Percentiles rank a stretch among this genome's conserved stretches.
These are phyloP conservation scores for Curvularia eragrostidis DNA, from an alignment of 2,329 filamentous ascomycete species.

Conservation along the genomic window DNA sequence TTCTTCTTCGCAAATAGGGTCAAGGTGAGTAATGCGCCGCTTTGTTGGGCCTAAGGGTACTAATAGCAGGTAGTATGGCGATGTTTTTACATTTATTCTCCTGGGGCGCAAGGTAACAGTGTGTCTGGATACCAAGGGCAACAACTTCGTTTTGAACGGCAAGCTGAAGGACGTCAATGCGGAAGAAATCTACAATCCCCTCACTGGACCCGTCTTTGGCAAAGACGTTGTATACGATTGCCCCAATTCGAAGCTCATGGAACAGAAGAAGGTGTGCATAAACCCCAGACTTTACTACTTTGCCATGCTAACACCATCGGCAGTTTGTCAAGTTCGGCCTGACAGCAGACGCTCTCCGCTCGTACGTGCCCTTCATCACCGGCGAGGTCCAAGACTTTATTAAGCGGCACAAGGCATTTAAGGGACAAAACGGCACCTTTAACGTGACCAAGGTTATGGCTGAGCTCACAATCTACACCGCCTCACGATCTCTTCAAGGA, in stretches of 20 bases:
- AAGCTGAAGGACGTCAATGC: constrained; percentile 89
- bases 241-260: constrained; percentile 90
- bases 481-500: constrained; percentile 85
- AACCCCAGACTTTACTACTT: neutral
- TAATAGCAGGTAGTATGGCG: constrained; percentile 81
- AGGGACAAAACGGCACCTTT: constrained; percentile 70
- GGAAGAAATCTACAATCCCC: constrained; percentile 85
- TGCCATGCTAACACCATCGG: constrained; percentile 10
- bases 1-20: constrained; percentile 87
- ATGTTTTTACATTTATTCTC: constrained; percentile 90
- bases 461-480: constrained; percentile 89
- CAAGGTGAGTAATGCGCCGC: no score
- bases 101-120: constrained; percentile 91
- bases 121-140: constrained; percentile 79
- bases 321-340: constrained; percentile 83
- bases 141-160: constrained; percentile 90
- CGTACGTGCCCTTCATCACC: constrained; percentile 80
- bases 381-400: constrained; percentile 76
- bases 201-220: constrained; percentile 76
- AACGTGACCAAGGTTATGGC: constrained; percentile 79
- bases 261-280: constrained; percentile 91
- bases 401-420: constrained; percentile 70
- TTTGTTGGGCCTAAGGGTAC: no score
- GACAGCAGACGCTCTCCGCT: constrained; percentile 74
- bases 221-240: constrained; percentile 90